Evolutionary conservation across 768 basidiomycete genomes (phyloP).

Genomic region (Mycena vitilis): DNA sequence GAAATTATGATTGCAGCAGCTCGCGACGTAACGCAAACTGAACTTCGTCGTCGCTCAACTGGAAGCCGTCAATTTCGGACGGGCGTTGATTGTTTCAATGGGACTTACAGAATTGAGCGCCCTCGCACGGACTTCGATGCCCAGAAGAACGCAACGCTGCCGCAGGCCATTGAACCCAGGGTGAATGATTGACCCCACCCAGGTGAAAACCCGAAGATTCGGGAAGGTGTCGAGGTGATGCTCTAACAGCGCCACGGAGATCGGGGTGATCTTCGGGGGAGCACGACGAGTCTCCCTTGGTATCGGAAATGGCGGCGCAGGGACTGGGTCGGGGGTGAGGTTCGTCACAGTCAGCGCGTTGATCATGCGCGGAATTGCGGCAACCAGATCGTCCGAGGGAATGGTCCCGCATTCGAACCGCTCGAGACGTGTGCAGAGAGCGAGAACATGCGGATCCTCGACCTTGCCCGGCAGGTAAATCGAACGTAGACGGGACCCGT

Average conservation of each 20-base stretch:
- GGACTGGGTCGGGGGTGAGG: not conserved
- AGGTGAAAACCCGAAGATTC: not conserved
- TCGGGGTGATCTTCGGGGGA: not conserved
- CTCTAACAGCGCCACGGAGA: not conserved
- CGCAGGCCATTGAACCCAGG: no score
- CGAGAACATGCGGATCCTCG: not conserved
- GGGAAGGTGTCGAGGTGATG: constrained; percentile 1
- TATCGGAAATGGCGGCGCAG: not conserved
- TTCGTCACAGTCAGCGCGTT: not conserved
- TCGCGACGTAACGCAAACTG: no score
- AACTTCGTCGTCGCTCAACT: no score
- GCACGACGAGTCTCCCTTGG: no score
- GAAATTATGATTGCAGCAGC: no score
- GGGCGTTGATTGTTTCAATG: no score
- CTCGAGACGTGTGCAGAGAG: constrained; percentile 8
- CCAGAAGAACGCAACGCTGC: no score
- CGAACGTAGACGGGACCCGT: not conserved
- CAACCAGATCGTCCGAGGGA: not conserved
- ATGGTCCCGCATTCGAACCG: constrained; percentile 6
- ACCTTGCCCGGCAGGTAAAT: not conserved
- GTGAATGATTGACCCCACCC: not conserved
- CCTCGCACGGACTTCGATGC: no score
- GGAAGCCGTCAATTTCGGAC: no score
- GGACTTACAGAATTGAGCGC: no score
- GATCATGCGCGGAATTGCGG: constrained; percentile 12